Evolutionary conservation across 2,329 filamentous ascomycete species (phyloP).

Genomic region (Fusarium sarcochroum): DNA sequence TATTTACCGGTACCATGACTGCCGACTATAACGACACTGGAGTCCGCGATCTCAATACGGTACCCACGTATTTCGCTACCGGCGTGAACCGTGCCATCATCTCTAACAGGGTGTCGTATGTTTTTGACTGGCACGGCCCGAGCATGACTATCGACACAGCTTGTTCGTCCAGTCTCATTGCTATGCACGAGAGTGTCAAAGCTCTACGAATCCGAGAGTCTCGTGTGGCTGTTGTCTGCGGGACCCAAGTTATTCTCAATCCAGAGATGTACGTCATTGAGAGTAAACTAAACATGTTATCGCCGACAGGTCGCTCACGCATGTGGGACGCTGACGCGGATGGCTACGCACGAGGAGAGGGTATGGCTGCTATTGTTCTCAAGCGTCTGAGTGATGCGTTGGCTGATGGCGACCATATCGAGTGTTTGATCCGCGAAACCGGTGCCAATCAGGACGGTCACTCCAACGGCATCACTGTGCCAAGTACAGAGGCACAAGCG

Average conservation of each 20-base stretch:
- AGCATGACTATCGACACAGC: slow-evolving; percentile 23
- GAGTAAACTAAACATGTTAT: slow-evolving; percentile 12
- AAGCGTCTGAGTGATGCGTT: slow-evolving; percentile 21
- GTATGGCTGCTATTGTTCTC: slow-evolving; percentile 8
- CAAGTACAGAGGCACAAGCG: too few relatives aligned
- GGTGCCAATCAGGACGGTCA: too few relatives aligned
- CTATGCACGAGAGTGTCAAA: slow-evolving; percentile 11
- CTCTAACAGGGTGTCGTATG: slow-evolving; percentile 11
- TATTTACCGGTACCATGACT: slow-evolving; percentile 13
- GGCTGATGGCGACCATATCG: too few relatives aligned
- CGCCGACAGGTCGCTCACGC: slow-evolving; percentile 3
- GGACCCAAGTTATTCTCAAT: slow-evolving; percentile 3
- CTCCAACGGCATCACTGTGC: too few relatives aligned
- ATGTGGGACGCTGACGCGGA: slow-evolving; percentile 18
- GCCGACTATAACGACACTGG: slow-evolving; percentile 13
- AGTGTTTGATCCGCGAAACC: too few relatives aligned
- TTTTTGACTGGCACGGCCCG: slow-evolving; percentile 17
- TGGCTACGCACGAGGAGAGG: slow-evolving; percentile 32
- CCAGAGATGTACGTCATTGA: slow-evolving; percentile 5
- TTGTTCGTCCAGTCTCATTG: slow-evolving; percentile 16
- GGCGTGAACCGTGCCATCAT: slow-evolving; percentile 29
- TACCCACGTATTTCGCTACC: slow-evolving; percentile 11
- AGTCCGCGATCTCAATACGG: neutral
- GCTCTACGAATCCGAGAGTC: slow-evolving; percentile 18
- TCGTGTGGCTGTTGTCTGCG: slow-evolving; percentile 4